Conservation (phyloP, 305 asterid genomes). For the Fraxinus greggii region DNA sequence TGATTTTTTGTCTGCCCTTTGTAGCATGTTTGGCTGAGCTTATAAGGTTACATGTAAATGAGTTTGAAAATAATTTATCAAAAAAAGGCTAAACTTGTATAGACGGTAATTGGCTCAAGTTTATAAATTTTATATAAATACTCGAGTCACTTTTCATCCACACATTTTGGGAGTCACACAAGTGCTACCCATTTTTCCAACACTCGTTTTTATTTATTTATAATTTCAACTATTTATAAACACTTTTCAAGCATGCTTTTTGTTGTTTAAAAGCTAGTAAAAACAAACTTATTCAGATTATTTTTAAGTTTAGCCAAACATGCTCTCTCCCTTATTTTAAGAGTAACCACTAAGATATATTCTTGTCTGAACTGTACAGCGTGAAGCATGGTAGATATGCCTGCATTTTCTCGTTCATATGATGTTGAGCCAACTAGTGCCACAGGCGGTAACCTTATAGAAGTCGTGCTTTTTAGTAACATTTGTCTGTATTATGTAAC, state of each 20-base stretch:
- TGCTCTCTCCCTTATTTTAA: not conserved
- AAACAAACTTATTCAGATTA: not conserved
- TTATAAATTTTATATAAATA: not conserved
- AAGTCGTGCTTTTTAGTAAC: not conserved
- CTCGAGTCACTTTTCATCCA: not conserved
- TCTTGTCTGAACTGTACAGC: not conserved
- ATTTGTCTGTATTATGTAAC: not conserved
- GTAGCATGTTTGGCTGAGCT: constrained; percentile 11
- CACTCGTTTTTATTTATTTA: not conserved
- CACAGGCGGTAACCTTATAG: not conserved
- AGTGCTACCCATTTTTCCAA: not conserved
- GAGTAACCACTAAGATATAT: not conserved
- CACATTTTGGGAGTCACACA: not conserved
- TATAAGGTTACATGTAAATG: not conserved
- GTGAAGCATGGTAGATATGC: not conserved
- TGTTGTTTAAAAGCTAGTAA: not conserved
- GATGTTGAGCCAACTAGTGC: not conserved
- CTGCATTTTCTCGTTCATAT: not conserved
- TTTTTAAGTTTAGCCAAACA: not conserved
- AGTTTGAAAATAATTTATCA: not conserved
- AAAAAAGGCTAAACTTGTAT: not conserved
- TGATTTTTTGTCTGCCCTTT: constrained; percentile 61
- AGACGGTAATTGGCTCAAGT: not conserved
- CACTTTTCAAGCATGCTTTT: not conserved
- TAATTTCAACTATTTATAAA: not conserved